These are phyloP conservation scores for Soucietia sequanensis DNA, from an alignment of 805 yeast species.

Conservation along the genomic window DNA sequence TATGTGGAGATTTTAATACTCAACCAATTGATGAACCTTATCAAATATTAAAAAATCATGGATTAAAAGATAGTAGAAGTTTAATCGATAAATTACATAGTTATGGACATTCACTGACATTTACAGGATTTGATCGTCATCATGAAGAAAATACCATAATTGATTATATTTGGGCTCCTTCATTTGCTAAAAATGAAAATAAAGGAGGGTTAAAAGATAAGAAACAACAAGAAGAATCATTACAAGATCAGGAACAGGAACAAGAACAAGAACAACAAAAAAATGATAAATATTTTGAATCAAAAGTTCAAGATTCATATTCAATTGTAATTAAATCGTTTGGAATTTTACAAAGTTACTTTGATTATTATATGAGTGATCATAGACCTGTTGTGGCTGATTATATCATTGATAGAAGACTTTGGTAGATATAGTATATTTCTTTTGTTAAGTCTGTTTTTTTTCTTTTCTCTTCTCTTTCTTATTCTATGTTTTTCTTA, in stretches of 20 bases:
- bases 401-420: constrained; percentile 1
- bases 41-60: constrained; percentile 32
- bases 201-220: too few relatives aligned
- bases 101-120: constrained; percentile 47
- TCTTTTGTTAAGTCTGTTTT: too few relatives aligned
- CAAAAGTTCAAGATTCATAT: constrained; percentile 15
- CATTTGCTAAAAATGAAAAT: constrained; percentile 13
- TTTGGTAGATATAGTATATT: too few relatives aligned
- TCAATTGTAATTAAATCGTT: constrained; percentile 31
- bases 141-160: constrained; percentile 30
- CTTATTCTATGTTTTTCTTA: too few relatives aligned
- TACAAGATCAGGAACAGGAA: constrained; percentile 1
- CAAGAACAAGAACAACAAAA: constrained; percentile 6
- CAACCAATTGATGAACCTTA: constrained; percentile 42
- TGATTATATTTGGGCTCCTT: constrained; percentile 47
- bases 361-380: constrained; percentile 36
- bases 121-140: constrained; percentile 46
- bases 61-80: constrained; percentile 38
- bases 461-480: too few relatives aligned
- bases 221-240: neutral
- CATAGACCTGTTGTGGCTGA: constrained; percentile 39
- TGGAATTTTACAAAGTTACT: constrained; percentile 39
- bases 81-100: constrained; percentile 19
- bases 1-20: constrained; percentile 45
- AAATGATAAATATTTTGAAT: constrained; percentile 9